A percentile compares a stretch with the other conserved stretches of the same genome.
Conservation (phyloP, 306 rosid species). For the barrel medic (Medicago truncatula) region DNA sequence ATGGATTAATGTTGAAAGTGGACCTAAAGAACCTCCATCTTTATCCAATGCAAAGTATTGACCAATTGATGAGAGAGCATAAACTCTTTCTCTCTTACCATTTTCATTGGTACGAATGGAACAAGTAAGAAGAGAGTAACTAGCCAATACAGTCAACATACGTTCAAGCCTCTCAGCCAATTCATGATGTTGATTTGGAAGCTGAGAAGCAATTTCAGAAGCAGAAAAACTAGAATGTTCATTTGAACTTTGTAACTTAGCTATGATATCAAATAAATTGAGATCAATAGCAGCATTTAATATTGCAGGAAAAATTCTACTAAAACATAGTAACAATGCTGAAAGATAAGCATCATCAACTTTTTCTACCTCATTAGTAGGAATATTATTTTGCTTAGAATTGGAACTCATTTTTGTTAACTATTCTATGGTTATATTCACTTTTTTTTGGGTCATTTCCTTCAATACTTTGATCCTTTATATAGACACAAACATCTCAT, state of each 20-base stretch:
- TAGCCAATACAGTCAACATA: slow-evolving; percentile 12
- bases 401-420: neutral
- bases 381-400: neutral
- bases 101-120: slow-evolving; percentile 33
- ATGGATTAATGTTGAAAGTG: neutral
- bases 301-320: neutral
- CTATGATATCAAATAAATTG: slow-evolving; percentile 42
- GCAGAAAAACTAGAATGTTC: slow-evolving; percentile 23
- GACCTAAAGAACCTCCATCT: slow-evolving; percentile 22
- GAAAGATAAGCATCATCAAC: neutral
- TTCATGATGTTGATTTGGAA: slow-evolving; percentile 28
- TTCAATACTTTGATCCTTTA: no score
- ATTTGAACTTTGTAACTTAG: slow-evolving; percentile 15
- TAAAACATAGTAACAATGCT: neutral
- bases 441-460: no score
- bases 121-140: slow-evolving; percentile 29
- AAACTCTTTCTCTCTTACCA: slow-evolving; percentile 38
- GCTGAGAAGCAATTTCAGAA: slow-evolving; percentile 32
- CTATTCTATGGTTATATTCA: no score
- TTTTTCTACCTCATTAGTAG: neutral
- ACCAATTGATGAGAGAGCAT: slow-evolving; percentile 18
- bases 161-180: slow-evolving; percentile 32
- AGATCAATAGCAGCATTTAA: slow-evolving; percentile 39
- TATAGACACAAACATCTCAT: no score
- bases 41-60: neutral